These are phyloP conservation scores for Fusarium globosum DNA, from an alignment of 2,329 filamentous ascomycete species.

Conservation along the genomic window DNA sequence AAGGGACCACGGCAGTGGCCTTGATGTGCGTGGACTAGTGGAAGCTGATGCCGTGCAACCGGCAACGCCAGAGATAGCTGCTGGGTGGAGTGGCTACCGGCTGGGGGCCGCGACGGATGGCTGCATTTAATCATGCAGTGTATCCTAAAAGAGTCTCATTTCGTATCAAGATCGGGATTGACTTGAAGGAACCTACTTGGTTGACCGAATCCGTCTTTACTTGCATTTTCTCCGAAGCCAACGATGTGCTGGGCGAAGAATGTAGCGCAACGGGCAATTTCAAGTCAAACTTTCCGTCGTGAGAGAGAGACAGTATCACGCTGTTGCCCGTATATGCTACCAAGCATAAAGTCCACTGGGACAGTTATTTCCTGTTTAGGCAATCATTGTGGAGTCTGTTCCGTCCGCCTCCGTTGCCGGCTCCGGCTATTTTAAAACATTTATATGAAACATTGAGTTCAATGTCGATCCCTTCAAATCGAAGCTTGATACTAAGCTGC, in stretches of 20 bases:
- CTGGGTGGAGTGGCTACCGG: conserved; percentile 6
- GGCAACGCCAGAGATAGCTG: conserved; percentile 7
- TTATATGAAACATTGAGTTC: background rate
- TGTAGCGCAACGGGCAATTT: background rate
- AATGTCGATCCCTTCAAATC: background rate
- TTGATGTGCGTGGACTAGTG: conserved; percentile 14
- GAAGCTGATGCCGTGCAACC: conserved; percentile 35
- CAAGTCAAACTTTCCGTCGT: background rate
- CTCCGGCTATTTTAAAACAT: conserved; percentile 4
- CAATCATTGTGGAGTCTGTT: conserved; percentile 18
- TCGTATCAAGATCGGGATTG: conserved; percentile 7
- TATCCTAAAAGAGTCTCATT: background rate
- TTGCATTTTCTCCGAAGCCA: conserved; percentile 1
- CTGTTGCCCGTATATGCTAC: conserved; percentile 7
- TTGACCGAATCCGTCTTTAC: background rate
- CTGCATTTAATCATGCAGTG: conserved; percentile 19
- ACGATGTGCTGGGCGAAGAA: background rate
- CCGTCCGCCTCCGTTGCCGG: conserved; percentile 21
- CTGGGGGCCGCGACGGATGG: background rate
- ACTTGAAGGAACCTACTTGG: background rate
- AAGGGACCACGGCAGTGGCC: background rate
- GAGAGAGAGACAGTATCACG: background rate
- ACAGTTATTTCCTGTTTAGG: conserved; percentile 32
- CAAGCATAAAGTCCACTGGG: background rate
- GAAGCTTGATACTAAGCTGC: background rate